Conservation (phyloP, 495 filamentous ascomycete species). For the Talaromyces borbonicus region DNA sequence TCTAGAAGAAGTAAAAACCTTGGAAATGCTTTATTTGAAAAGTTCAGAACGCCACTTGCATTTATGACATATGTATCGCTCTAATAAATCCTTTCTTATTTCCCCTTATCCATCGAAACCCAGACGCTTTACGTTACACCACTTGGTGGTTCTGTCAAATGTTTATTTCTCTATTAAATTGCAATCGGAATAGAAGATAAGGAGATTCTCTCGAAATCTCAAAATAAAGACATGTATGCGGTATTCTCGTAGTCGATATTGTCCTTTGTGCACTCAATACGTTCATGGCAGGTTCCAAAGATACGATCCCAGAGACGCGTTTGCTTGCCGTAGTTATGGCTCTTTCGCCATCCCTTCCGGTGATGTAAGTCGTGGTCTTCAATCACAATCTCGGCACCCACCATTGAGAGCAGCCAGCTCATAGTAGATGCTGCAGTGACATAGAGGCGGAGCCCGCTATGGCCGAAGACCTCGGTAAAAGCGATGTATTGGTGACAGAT, state of each 20-base stretch:
- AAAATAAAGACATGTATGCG: conserved; percentile 24
- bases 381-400: conserved; percentile 25
- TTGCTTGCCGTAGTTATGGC: conserved; percentile 32
- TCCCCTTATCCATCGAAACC: no score
- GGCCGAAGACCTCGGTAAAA: conserved; percentile 25
- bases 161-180: no score
- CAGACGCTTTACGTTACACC: no score
- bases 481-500: conserved; percentile 29
- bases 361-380: conserved; percentile 34
- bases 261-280: conserved; percentile 18
- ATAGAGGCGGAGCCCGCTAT: conserved; percentile 26
- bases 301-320: conserved; percentile 31
- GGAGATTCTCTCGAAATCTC: no score
- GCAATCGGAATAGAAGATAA: no score
- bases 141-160: no score
- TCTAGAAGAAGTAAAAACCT: no score
- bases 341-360: conserved; percentile 32
- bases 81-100: no score
- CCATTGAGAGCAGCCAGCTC: conserved; percentile 18
- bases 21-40: no score
- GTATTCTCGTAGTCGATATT: conserved; percentile 27
- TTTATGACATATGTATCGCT: no score
- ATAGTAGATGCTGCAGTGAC: conserved; percentile 21
- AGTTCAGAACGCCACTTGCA: no score
- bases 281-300: conserved; percentile 25